Evolutionary conservation across 495 filamentous ascomycete species (phyloP).

Genomic region (Xylaria sp.): DNA sequence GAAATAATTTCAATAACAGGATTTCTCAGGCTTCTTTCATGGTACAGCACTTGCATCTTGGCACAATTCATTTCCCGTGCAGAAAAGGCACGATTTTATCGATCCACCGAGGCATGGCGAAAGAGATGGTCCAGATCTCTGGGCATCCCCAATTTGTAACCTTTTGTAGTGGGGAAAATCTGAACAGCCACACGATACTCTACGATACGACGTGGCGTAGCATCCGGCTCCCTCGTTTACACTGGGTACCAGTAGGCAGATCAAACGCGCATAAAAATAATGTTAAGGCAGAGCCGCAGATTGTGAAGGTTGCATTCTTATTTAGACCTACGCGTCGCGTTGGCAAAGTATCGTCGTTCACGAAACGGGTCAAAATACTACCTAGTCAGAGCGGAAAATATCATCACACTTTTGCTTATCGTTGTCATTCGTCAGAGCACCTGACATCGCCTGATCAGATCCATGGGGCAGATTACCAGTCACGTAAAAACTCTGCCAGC

Average conservation of each 20-base stretch:
- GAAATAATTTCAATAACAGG: background rate
- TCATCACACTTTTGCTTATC: background rate
- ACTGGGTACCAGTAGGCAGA: background rate
- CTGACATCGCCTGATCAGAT: background rate
- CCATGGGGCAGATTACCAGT: background rate
- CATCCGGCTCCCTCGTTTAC: background rate
- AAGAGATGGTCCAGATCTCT: constrained; percentile 10
- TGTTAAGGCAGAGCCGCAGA: constrained; percentile 3
- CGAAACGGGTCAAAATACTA: background rate
- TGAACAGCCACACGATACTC: background rate
- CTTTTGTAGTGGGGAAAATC: background rate
- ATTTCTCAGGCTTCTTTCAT: background rate
- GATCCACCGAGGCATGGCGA: background rate
- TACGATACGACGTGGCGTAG: background rate
- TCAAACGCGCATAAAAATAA: background rate
- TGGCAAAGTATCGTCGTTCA: background rate
- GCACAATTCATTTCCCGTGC: constrained; percentile 12
- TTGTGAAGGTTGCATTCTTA: background rate
- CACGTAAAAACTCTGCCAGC: background rate
- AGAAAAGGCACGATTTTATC: constrained; percentile 2
- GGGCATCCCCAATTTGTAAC: constrained; percentile 14
- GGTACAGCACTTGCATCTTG: background rate
- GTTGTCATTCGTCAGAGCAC: background rate
- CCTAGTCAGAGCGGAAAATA: background rate
- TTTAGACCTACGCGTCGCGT: background rate